phyloP scores from a whole-genome alignment of 768 basidiomycete species.

The Leccinum incarnatum region DNA sequence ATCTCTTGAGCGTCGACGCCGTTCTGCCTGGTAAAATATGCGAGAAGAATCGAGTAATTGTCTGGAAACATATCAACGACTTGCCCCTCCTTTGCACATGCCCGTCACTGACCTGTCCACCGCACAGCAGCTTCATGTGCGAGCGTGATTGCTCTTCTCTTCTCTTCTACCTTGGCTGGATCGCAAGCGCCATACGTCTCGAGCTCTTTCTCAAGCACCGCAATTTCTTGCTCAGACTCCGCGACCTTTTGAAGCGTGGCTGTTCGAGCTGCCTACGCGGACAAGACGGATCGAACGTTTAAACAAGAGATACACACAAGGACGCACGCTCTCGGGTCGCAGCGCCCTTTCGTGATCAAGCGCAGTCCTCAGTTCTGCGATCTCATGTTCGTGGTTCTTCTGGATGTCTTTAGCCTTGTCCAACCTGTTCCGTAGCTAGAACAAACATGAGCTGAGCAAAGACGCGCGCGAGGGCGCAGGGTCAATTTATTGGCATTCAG shows the following conservation, averaged over 20 bases:
- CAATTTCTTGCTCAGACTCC: slow-evolving; percentile 47
- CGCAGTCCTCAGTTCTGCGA: slow-evolving; percentile 45
- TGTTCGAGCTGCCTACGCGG: slow-evolving; percentile 53
- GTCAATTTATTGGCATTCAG: background rate
- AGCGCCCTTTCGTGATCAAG: slow-evolving; percentile 51
- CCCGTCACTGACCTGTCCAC: slow-evolving; percentile 74
- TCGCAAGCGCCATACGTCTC: slow-evolving; percentile 80
- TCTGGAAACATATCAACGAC: slow-evolving; percentile 39
- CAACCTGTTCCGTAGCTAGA: slow-evolving; percentile 59
- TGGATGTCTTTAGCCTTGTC: slow-evolving; percentile 48
- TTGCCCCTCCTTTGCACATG: background rate
- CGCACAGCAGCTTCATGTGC: slow-evolving; percentile 82
- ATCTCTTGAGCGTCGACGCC: slow-evolving; percentile 60
- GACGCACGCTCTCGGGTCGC: slow-evolving; percentile 56
- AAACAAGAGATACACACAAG: background rate
- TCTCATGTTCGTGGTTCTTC: slow-evolving; percentile 41
- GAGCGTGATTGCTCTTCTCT: slow-evolving; percentile 64
- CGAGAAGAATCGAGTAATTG: slow-evolving; percentile 64
- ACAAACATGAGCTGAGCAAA: background rate
- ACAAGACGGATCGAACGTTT: background rate
- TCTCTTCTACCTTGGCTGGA: slow-evolving; percentile 76
- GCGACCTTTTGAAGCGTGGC: slow-evolving; percentile 50
- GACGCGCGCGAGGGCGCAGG: background rate
- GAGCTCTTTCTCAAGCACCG: slow-evolving; percentile 62
- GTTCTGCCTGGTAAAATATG: slow-evolving; percentile 63